A percentile compares a stretch with the other conserved stretches of the same genome.
Evolutionary conservation across 169 alveolate genomes (phyloP).

Genomic region (Plasmodium coatneyi): DNA sequence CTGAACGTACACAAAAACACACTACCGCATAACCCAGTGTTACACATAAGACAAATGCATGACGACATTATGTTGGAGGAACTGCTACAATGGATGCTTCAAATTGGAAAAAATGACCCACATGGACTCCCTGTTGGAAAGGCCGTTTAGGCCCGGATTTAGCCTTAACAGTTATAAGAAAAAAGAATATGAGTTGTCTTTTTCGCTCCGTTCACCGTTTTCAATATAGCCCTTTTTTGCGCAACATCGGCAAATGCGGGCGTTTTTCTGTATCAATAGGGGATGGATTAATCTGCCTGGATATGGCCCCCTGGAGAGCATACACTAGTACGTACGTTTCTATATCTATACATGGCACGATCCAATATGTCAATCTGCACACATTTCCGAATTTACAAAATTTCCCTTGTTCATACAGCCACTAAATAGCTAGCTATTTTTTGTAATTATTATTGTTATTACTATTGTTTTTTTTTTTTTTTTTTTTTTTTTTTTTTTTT

Average conservation of each 20-base stretch:
- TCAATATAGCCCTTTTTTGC: not conserved
- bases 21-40: not conserved
- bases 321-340: not conserved
- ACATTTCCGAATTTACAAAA: not conserved
- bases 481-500: slow-evolving; percentile 21
- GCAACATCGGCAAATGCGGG: not conserved
- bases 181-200: not conserved
- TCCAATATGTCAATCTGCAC: not conserved
- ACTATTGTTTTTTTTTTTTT: not conserved
- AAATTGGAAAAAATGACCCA: not conserved
- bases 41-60: not conserved
- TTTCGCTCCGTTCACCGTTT: not conserved
- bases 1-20: not conserved
- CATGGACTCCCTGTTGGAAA: not conserved
- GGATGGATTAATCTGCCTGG: not conserved
- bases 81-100: not conserved
- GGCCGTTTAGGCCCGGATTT: not conserved
- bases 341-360: not conserved
- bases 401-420: not conserved
- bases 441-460: not conserved
- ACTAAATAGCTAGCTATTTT: not conserved
- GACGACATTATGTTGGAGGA: not conserved
- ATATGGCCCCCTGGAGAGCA: not conserved
- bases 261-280: not conserved
- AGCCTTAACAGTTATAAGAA: not conserved